Conservation (phyloP, 1,139 yeast genomes). For the Protomyces arabidopsidicola region DNA sequence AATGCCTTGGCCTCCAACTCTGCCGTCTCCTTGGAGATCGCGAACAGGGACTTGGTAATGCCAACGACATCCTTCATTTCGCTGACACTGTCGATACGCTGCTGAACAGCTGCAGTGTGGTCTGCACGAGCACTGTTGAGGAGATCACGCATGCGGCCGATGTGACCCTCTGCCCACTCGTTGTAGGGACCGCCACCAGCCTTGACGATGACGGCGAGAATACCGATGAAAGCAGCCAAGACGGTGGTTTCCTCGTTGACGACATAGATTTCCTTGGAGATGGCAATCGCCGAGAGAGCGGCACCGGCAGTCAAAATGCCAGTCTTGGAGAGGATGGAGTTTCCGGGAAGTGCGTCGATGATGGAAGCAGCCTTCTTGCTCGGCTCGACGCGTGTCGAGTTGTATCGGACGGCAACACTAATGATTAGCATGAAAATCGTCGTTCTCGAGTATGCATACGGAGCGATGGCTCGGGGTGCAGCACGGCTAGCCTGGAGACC, state of each 20-base stretch:
- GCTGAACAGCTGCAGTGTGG: slow-evolving; percentile 88
- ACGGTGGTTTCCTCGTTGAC: slow-evolving; percentile 91
- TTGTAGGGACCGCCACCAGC: slow-evolving; percentile 90
- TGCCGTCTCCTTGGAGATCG: slow-evolving; percentile 93
- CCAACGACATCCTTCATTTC: slow-evolving; percentile 87
- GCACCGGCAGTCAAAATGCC: slow-evolving; percentile 92
- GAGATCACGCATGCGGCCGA: slow-evolving; percentile 72
- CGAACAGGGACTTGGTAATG: slow-evolving; percentile 86
- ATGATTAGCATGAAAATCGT: not conserved
- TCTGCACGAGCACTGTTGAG: slow-evolving; percentile 83
- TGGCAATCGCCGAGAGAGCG: slow-evolving; percentile 90
- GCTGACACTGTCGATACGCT: slow-evolving; percentile 81
- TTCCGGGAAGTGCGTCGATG: slow-evolving; percentile 91
- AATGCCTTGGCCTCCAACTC: slow-evolving; percentile 90
- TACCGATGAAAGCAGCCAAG: slow-evolving; percentile 72
- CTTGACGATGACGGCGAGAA: slow-evolving; percentile 72
- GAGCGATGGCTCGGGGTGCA: not conserved
- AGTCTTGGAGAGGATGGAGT: slow-evolving; percentile 80
- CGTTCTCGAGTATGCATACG: not conserved
- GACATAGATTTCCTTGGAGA: slow-evolving; percentile 87
- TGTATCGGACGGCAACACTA: slow-evolving; percentile 18
- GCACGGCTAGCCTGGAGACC: not conserved
- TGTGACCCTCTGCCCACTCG: slow-evolving; percentile 90
- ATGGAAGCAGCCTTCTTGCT: slow-evolving; percentile 86
- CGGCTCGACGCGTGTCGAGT: slow-evolving; percentile 56